Evolutionary conservation across 495 filamentous ascomycete genomes (phyloP).

Genomic region (Annulohypoxylon bovei): DNA sequence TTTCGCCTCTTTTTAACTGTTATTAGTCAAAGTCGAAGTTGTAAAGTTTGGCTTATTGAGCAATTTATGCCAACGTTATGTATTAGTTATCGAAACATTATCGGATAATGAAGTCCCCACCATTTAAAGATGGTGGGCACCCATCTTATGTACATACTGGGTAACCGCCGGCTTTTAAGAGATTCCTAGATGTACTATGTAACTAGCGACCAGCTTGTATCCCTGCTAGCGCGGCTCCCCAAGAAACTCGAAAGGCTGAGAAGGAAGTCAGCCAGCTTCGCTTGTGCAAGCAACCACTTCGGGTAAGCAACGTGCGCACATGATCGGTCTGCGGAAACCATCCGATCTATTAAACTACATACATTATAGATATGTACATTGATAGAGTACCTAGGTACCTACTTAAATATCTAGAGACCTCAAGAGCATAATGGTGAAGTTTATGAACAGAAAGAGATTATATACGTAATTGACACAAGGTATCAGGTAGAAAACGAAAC

Average conservation of each 20-base stretch:
- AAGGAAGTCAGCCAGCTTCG: slow-evolving; percentile 11
- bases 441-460: neutral
- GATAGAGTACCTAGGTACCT: too few species aligned
- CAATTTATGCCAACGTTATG: slow-evolving; percentile 8
- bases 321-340: slow-evolving; percentile 9
- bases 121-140: neutral
- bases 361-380: neutral
- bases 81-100: neutral
- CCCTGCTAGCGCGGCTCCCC: slow-evolving; percentile 41
- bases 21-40: neutral
- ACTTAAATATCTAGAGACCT: neutral
- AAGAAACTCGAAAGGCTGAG: slow-evolving; percentile 40
- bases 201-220: slow-evolving; percentile 16
- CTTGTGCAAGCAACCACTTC: slow-evolving; percentile 18
- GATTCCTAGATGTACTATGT: slow-evolving; percentile 1
- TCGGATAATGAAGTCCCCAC: neutral
- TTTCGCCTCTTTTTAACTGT: neutral
- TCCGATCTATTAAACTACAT: neutral
- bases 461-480: neutral
- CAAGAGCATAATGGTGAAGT: neutral
- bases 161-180: slow-evolving; percentile 16
- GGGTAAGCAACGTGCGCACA: slow-evolving; percentile 22
- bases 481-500: neutral
- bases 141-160: slow-evolving; percentile 6
- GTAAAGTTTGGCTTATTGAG: slow-evolving; percentile 1